Evolutionary conservation across 2,329 filamentous ascomycete genomes (phyloP), one percentile per base, ranked within the genome.

Genomic region (Daldinia sp.): DNA sequence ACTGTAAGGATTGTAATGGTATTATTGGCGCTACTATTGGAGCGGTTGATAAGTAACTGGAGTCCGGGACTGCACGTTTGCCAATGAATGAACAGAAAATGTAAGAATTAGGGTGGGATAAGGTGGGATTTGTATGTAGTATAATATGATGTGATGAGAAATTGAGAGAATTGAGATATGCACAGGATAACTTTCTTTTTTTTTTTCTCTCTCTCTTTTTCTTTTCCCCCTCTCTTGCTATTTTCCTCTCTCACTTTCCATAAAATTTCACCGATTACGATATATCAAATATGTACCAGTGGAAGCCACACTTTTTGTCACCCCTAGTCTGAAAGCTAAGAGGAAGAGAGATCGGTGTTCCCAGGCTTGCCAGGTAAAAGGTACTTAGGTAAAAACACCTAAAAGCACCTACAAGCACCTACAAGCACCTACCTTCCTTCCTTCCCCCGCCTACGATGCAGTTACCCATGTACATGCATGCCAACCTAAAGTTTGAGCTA

Each of bases 51-150:
- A 66, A 63, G 65, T 63, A 68, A 23, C 53, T 56, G 44, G 56
- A 42, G 33, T 60, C 68, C 56, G 60, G 62, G 62, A 63, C 51
- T 54, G 46, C 26, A 51, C 41, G n/a, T 46, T 57, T 70, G 41
- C 68, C 65, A 70, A 65, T 63, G 65, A 63, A 61, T 53, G 9
- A 13, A 23, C 13, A 54, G 46, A 66, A 60, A 70, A 56, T 66
- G 56, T 63, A 63, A 63, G 39, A 55, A 53, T 61, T 61, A 55
- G 53, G 67, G 68, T 70, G 65, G 68, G 68, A 70, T 70, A 68
- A 54, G 51, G 68, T 70, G 57, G 54, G 65, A 70, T 68, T 63
- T 59, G 35, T 44, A 55, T 65, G 58, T 60, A 54, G 33, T 35
- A 35, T 35, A 9, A 10, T 35, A 35, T 46, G 57, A 60, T 64